These are phyloP conservation scores for Phellopilus nigrolimitatus DNA, from an alignment of 1,284 basidiomycete genomes.

Conservation along the genomic window DNA sequence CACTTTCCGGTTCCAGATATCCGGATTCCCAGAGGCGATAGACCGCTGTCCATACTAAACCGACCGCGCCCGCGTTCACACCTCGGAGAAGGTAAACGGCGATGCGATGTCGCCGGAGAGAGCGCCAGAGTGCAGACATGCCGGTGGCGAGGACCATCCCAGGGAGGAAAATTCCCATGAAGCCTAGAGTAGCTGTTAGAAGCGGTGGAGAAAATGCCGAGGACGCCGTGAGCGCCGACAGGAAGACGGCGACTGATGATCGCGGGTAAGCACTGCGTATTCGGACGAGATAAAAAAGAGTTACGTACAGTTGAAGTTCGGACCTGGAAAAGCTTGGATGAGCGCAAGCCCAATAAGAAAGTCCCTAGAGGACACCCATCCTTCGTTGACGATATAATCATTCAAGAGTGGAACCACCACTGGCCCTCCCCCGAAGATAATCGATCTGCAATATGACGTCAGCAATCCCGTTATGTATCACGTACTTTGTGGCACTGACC, in stretches of 20 bases:
- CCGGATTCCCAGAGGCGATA: slow-evolving; percentile 45
- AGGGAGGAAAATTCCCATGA: slow-evolving; percentile 44
- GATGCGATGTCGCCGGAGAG: slow-evolving; percentile 35
- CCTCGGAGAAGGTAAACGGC: slow-evolving; percentile 44
- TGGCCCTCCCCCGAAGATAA: slow-evolving; percentile 58
- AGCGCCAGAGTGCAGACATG: slow-evolving; percentile 45
- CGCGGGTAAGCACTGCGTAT: slow-evolving; percentile 13
- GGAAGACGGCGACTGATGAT: slow-evolving; percentile 44
- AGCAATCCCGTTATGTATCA: slow-evolving; percentile 28
- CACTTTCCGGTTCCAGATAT: slow-evolving; percentile 20
- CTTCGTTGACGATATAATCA: slow-evolving; percentile 51
- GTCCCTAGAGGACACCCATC: slow-evolving; percentile 47
- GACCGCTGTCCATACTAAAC: slow-evolving; percentile 51
- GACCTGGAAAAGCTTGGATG: slow-evolving; percentile 48
- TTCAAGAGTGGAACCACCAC: slow-evolving; percentile 55
- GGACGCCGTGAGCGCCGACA: slow-evolving; percentile 42
- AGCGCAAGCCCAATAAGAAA: slow-evolving; percentile 56
- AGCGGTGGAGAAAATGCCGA: slow-evolving; percentile 28
- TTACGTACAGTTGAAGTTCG: slow-evolving; percentile 46
- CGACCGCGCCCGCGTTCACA: slow-evolving; percentile 50
- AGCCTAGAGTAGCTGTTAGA: slow-evolving; percentile 44
- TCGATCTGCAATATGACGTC: slow-evolving; percentile 39
- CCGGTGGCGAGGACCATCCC: slow-evolving; percentile 49
- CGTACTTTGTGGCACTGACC: slow-evolving; percentile 34
- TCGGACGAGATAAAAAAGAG: neutral